Conservation (phyloP, 2,329 filamentous ascomycete species). For the Fulvia fulva region DNA sequence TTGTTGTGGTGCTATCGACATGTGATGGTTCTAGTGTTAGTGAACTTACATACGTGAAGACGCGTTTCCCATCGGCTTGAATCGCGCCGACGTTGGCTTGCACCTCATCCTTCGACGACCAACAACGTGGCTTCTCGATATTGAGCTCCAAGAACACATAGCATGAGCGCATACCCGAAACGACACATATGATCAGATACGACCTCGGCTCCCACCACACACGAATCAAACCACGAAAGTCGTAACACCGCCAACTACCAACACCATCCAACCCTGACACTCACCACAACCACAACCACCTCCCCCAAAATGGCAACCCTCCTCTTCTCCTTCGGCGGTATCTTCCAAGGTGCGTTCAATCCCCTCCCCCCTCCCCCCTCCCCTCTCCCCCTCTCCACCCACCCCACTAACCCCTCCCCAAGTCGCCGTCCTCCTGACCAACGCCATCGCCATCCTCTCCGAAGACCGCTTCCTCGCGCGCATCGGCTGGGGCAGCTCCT, state of each 20-base stretch:
- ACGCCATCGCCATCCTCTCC: conserved; percentile 88
- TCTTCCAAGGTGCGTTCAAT: conserved; percentile 62
- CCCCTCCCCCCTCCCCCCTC: not conserved
- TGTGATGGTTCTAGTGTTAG: not conserved
- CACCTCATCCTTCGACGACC: not conserved
- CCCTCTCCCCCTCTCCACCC: not conserved
- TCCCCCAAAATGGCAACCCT: conserved; percentile 39
- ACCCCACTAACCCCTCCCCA: conserved; percentile 21
- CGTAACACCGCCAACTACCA: not conserved
- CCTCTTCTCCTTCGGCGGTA: conserved; percentile 64
- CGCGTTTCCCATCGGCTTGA: not conserved
- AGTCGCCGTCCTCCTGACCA: conserved; percentile 85
- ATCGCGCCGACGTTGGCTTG: not conserved
- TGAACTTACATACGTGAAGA: too few species aligned
- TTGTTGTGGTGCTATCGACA: not conserved
- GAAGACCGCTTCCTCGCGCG: conserved; percentile 90
- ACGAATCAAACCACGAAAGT: not conserved
- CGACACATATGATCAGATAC: too few species aligned
- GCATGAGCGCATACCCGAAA: too few species aligned
- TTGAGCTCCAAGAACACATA: too few species aligned
- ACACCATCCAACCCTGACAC: conserved; percentile 2
- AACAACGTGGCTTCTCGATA: too few species aligned
- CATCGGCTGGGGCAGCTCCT: conserved; percentile 71
- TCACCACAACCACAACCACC: not conserved
- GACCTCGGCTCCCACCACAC: too few species aligned